Evolutionary conservation across 768 basidiomycete genomes (phyloP).

Genomic region (Agaricus bisporus): DNA sequence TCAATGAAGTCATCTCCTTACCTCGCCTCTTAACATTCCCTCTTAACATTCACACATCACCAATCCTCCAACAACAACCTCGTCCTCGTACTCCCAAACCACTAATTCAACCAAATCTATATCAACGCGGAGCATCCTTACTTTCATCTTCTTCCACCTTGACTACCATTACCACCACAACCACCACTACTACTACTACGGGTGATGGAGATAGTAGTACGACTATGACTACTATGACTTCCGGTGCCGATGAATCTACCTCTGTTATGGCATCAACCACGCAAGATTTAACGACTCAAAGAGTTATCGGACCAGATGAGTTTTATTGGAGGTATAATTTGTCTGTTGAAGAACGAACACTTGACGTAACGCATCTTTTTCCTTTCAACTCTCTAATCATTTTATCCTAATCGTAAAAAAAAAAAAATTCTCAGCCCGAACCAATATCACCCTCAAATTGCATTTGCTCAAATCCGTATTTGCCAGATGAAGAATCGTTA

Average conservation of each 20-base stretch:
- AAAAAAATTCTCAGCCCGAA: slow-evolving; percentile 41
- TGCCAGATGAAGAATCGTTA: slow-evolving; percentile 27
- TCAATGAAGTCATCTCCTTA: slow-evolving; percentile 32
- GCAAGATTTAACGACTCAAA: slow-evolving; percentile 21
- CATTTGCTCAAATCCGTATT: slow-evolving; percentile 40
- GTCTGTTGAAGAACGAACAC: slow-evolving; percentile 23
- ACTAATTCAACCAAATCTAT: background rate
- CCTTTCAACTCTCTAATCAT: background rate
- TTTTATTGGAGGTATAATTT: slow-evolving; percentile 48
- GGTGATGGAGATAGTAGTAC: background rate
- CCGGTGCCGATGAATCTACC: too few relatives aligned
- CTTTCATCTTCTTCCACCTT: background rate
- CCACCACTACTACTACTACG: too few relatives aligned
- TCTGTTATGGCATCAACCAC: background rate
- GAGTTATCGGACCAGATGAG: slow-evolving; percentile 30
- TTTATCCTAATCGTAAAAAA: too few relatives aligned
- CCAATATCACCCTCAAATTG: slow-evolving; percentile 30
- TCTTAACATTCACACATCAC: background rate
- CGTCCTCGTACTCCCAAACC: background rate
- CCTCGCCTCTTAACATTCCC: background rate
- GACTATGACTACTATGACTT: too few relatives aligned
- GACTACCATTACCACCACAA: background rate
- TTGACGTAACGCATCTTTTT: slow-evolving; percentile 26
- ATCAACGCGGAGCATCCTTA: background rate
- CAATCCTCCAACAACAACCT: background rate